Conservation (phyloP, 1,139 yeast genomes). For the Nakaseomyces nivariensis region DNA sequence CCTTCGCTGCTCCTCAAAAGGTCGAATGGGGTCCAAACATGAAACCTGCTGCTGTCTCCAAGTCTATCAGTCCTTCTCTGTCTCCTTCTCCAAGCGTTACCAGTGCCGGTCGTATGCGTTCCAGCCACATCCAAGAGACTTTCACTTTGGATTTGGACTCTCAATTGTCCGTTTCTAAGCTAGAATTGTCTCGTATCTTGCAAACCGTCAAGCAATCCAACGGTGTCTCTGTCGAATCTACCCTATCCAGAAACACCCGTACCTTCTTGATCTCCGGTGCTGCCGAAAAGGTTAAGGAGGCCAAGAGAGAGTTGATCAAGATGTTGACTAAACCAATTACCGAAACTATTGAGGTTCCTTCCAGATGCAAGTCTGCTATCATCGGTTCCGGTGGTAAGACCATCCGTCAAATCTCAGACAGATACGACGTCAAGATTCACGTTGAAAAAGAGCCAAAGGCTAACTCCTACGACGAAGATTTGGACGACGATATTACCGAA, state of each 20-base stretch:
- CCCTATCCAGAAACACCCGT: slow-evolving; percentile 68
- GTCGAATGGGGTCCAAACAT: slow-evolving; percentile 39
- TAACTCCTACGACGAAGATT: slow-evolving; percentile 32
- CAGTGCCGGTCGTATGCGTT: slow-evolving; percentile 29
- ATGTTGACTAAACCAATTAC: slow-evolving; percentile 69
- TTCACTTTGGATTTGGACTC: slow-evolving; percentile 60
- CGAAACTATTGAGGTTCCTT: slow-evolving; percentile 58
- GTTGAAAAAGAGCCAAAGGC: slow-evolving; percentile 43
- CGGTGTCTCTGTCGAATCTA: slow-evolving; percentile 69
- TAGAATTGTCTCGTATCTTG: slow-evolving; percentile 57
- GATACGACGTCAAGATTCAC: slow-evolving; percentile 60
- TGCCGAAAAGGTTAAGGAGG: slow-evolving; percentile 55
- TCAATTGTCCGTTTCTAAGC: slow-evolving; percentile 52
- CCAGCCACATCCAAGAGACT: slow-evolving; percentile 57
- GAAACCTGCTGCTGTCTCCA: slow-evolving; percentile 32
- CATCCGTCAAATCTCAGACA: slow-evolving; percentile 67
- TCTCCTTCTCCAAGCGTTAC: slow-evolving; percentile 16
- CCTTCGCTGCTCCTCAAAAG: slow-evolving; percentile 30
- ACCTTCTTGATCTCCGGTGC: slow-evolving; percentile 80
- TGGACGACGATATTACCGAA: slow-evolving; percentile 45
- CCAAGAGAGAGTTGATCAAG: slow-evolving; percentile 67
- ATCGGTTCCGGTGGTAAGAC: slow-evolving; percentile 86
- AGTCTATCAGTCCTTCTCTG: slow-evolving; percentile 27
- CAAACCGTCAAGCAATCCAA: slow-evolving; percentile 51
- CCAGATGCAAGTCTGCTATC: slow-evolving; percentile 65